Evolutionary conservation across 2,329 filamentous ascomycete genomes (phyloP), one percentile per base, ranked within the genome.

Genomic region (Grosmannia clavigera): DNA sequence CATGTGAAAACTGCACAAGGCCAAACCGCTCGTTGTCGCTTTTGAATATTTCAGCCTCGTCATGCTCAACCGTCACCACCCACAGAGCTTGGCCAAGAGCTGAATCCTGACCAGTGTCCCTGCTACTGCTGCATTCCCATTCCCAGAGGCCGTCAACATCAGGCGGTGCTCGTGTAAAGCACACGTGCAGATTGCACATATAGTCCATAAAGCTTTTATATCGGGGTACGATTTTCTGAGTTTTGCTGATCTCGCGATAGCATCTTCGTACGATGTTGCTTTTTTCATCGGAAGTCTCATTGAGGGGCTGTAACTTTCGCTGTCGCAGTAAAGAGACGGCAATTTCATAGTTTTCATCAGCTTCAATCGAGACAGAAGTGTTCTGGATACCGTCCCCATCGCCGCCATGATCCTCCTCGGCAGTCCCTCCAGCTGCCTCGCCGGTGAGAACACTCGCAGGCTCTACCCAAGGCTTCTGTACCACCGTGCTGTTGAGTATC

Each of bases 151-250:
- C 12, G 11, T n/a, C 31, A 11, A 4, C 46, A 0, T 59, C 59
- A 1, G 38, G 3, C 2, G 62, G 60, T 2, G 62, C 40, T 5
- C 52, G 55, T 11, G 55, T 59, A 0, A 64, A 33, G 40, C 62
- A 62, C 7, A 65, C 25, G 46, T 65, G 64, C 31, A 62, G 43
- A 25, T 50, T 40, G 55, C 64, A 65, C 29, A 62, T 61, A 29
- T 64, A 62, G 59, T 64, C 55, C 22, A 65, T 57, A 2, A 64
- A 56, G 12, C 27, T 38, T n/a, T 56, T 60, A 54, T 65, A 63
- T n/a, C 59, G 60, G 10, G 64, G 62, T 58, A 57, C 60, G 1
- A 55, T 35, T 27, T 52, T 53, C 14, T 61, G 61, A 1, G 60
- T 56, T 12, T 9, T 14, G 11, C 61, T 61, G 29, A 64, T 22